Evolutionary conservation across 2,329 filamentous ascomycete genomes (phyloP).

Genomic region (Aspergillus sp.): DNA sequence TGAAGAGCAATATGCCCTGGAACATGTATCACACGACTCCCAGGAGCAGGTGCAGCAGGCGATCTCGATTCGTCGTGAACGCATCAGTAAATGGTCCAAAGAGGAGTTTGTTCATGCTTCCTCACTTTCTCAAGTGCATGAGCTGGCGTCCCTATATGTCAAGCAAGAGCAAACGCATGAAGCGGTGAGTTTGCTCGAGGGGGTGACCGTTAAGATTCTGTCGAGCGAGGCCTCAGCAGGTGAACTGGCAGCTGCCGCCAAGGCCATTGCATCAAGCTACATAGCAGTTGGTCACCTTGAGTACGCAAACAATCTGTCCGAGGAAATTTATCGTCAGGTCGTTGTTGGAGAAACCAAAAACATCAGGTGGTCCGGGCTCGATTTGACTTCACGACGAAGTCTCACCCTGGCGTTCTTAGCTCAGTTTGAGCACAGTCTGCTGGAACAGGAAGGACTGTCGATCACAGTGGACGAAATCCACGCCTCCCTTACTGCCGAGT

Average conservation of each 20-base stretch:
- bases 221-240: conserved; percentile 25
- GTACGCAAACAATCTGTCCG: conserved; percentile 26
- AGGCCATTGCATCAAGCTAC: conserved; percentile 33
- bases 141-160: conserved; percentile 31
- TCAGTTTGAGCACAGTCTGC: conserved; percentile 39
- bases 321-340: conserved; percentile 37
- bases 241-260: conserved; percentile 28
- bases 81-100: conserved; percentile 24
- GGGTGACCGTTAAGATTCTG: conserved; percentile 29
- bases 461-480: conserved; percentile 39
- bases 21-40: conserved; percentile 10
- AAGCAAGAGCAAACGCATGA: conserved; percentile 28
- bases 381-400: conserved; percentile 29
- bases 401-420: conserved; percentile 41
- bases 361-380: conserved; percentile 21
- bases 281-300: conserved; percentile 28
- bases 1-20: conserved; percentile 29
- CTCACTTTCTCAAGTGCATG: conserved; percentile 31
- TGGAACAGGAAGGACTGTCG: conserved; percentile 14
- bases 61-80: conserved; percentile 25
- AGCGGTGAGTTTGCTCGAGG: conserved; percentile 28
- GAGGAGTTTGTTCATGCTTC: conserved; percentile 38
- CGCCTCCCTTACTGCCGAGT: conserved; percentile 40
- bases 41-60: conserved; percentile 25
- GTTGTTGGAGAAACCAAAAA: conserved; percentile 32